These are phyloP conservation scores for Phaffia australis DNA, from an alignment of 768 basidiomycete genomes.

Conservation along the genomic window DNA sequence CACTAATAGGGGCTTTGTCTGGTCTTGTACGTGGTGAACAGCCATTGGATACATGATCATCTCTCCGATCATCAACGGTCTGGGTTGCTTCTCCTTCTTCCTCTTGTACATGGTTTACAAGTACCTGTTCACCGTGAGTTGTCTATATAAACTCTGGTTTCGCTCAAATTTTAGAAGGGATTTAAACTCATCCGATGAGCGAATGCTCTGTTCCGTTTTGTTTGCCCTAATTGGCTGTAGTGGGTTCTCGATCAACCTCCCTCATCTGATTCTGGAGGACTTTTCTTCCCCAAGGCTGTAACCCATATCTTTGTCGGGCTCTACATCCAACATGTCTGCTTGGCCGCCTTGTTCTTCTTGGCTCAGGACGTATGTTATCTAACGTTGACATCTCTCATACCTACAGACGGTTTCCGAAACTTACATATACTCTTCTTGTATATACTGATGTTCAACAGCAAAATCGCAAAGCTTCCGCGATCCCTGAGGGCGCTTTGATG, in stretches of 20 bases:
- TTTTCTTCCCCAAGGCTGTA: constrained; percentile 91
- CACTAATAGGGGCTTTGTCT: no score
- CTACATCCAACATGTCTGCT: constrained; percentile 78
- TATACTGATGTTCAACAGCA: constrained; percentile 7
- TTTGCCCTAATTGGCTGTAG: constrained; percentile 56
- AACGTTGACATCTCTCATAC: no score
- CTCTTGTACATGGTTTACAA: constrained; percentile 51
- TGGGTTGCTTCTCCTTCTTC: constrained; percentile 71
- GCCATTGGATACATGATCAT: constrained; percentile 62
- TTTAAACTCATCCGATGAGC: background rate
- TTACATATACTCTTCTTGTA: no score
- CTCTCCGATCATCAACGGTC: constrained; percentile 84
- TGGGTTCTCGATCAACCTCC: constrained; percentile 48
- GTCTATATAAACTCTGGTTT: background rate
- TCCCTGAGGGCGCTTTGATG: constrained; percentile 72
- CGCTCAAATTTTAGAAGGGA: background rate
- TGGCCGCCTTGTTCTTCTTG: constrained; percentile 84
- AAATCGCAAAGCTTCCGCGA: constrained; percentile 47
- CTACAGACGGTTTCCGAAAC: no score
- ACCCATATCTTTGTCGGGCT: constrained; percentile 87
- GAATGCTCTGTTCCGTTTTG: constrained; percentile 30
- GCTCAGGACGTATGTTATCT: constrained; percentile 43
- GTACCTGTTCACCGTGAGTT: constrained; percentile 9
- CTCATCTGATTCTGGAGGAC: constrained; percentile 68
- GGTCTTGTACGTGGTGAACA: background rate